phyloP scores from a whole-genome alignment of 1,284 basidiomycete species.

The Ceratorhiza oryzae-sativae region DNA sequence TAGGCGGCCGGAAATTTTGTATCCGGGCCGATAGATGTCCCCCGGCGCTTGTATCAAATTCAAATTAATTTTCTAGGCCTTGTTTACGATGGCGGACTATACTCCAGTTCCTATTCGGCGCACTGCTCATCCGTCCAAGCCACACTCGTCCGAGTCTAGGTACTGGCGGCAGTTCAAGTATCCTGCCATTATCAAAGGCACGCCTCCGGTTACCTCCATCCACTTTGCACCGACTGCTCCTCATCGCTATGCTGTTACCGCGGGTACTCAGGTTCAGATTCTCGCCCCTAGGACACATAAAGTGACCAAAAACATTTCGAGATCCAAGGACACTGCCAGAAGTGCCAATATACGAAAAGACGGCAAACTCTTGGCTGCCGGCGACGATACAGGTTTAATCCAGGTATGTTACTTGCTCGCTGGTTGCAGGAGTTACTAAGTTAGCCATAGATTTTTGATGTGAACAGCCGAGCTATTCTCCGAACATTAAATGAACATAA shows the following conservation, averaged over 20 bases:
- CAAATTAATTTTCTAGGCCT: constrained; percentile 47
- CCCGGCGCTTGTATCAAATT: constrained; percentile 38
- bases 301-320: constrained; percentile 92
- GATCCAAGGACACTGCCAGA: constrained; percentile 96
- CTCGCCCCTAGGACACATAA: constrained; percentile 96
- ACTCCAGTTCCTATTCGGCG: constrained; percentile 73
- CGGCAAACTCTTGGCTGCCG: constrained; percentile 94
- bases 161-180: constrained; percentile 84
- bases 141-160: constrained; percentile 72
- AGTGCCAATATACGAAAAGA: constrained; percentile 88
- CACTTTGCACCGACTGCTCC: constrained; percentile 87
- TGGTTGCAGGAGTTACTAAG: constrained; percentile 22
- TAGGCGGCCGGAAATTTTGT: not conserved
- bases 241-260: constrained; percentile 94
- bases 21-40: constrained; percentile 36
- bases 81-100: constrained; percentile 63
- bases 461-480: constrained; percentile 92
- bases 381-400: constrained; percentile 91
- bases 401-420: constrained; percentile 63
- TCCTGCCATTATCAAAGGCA: constrained; percentile 92
- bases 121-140: constrained; percentile 62
- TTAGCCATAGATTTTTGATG: constrained; percentile 81
- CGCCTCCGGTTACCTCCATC: constrained; percentile 89
- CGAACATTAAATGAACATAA: constrained; percentile 92
- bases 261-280: constrained; percentile 92